These are phyloP conservation scores for Argentina anserina DNA, from an alignment of 306 rosid genomes.

Conservation along the genomic window DNA sequence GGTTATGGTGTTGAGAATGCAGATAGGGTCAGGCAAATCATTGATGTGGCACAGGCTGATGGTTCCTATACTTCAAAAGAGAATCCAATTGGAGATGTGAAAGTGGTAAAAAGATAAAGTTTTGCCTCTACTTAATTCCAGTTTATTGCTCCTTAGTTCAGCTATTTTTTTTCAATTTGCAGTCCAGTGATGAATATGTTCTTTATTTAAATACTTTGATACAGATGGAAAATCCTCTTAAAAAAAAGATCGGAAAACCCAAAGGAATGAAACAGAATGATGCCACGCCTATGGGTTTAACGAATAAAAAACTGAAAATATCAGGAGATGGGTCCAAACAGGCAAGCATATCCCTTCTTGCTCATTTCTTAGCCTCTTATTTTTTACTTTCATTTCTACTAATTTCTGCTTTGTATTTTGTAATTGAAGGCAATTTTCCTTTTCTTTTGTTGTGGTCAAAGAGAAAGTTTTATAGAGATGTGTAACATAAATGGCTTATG, in stretches of 20 bases:
- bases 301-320: constrained; percentile 73
- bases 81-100: constrained; percentile 37
- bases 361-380: background rate
- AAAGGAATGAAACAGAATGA: constrained; percentile 66
- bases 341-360: constrained; percentile 41
- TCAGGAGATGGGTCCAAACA: constrained; percentile 78
- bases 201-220: constrained; percentile 19
- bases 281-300: constrained; percentile 35
- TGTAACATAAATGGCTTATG: background rate
- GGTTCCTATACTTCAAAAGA: constrained; percentile 60
- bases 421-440: background rate
- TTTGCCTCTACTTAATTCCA: background rate
- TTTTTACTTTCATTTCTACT: background rate
- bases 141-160: constrained; percentile 21
- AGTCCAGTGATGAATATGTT: constrained; percentile 12
- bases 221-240: constrained; percentile 63
- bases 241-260: constrained; percentile 54
- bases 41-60: constrained; percentile 39
- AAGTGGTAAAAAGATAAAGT: constrained; percentile 48
- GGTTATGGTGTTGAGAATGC: constrained; percentile 44
- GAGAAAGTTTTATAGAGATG: background rate
- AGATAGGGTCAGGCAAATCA: constrained; percentile 55
- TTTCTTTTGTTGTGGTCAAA: background rate
- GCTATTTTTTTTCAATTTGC: constrained; percentile 12
- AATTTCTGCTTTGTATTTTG: background rate